These are phyloP conservation scores for Zygnema circumcarinatum DNA, from an alignment of 139 green algal genomes.

Conservation along the genomic window DNA sequence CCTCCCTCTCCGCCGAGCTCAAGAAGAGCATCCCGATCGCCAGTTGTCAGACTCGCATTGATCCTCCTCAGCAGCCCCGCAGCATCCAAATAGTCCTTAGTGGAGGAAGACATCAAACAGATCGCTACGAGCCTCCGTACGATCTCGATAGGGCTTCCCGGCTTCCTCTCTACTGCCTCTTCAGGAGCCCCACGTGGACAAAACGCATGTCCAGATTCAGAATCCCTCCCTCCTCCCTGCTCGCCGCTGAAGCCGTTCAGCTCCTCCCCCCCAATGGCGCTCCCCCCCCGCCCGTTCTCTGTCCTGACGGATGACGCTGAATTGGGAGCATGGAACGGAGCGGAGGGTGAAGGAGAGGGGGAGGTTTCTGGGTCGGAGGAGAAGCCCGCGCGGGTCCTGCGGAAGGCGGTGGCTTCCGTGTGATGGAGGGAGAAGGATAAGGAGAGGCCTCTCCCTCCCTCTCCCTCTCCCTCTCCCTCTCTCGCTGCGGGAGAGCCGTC, in stretches of 20 bases:
- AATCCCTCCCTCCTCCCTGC: not conserved
- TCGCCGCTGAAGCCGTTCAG: not conserved
- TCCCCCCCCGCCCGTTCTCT: not conserved
- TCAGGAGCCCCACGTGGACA: not conserved
- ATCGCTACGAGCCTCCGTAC: not conserved
- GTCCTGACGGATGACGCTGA: too few relatives aligned
- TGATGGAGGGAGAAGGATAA: not conserved
- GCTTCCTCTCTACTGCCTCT: not conserved
- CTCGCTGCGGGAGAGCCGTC: not conserved
- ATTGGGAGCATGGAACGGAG: too few relatives aligned
- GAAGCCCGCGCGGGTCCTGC: too few relatives aligned
- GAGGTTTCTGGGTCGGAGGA: not conserved
- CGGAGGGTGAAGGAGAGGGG: not conserved
- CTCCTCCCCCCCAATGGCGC: not conserved
- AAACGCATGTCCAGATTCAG: not conserved
- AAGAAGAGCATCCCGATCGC: conserved; percentile 11
- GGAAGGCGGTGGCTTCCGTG: not conserved
- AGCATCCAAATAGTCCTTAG: conserved; percentile 41
- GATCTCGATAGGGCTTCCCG: not conserved
- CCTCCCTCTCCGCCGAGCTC: conserved; percentile 7
- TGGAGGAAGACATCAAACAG: not conserved
- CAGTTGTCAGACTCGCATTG: not conserved
- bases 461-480: not conserved
- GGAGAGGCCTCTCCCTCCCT: not conserved
- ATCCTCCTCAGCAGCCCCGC: conserved; percentile 33